These are phyloP conservation scores for Lomentospora prolificans DNA, from an alignment of 2,329 filamentous ascomycete species.

Conservation along the genomic window DNA sequence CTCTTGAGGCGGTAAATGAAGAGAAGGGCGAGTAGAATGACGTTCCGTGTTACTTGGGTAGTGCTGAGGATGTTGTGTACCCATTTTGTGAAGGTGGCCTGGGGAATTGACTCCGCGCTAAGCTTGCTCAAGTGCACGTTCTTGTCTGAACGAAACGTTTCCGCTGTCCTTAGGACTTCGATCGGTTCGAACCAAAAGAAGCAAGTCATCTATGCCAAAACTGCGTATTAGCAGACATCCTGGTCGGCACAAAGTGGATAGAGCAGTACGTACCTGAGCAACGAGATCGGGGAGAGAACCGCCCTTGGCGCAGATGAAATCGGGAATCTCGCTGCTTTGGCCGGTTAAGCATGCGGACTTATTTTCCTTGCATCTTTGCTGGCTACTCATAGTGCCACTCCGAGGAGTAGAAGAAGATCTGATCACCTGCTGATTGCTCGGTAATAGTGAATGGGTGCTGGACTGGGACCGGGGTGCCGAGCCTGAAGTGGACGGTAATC, in stretches of 20 bases:
- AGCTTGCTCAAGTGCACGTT: conserved; percentile 39
- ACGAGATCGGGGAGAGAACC: conserved; percentile 4
- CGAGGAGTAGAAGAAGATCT: conserved; percentile 20
- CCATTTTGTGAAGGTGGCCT: conserved; percentile 83
- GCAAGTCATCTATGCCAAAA: conserved; percentile 64
- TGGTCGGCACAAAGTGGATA: too few species aligned
- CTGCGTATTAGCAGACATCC: background rate
- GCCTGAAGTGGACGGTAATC: background rate
- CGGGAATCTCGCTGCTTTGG: conserved; percentile 9
- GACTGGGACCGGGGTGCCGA: background rate
- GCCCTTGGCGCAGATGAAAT: conserved; percentile 9
- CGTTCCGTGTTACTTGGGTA: conserved; percentile 93
- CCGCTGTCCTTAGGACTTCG: conserved; percentile 65
- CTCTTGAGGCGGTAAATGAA: conserved; percentile 93
- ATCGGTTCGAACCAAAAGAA: conserved; percentile 96
- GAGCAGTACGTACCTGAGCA: conserved; percentile 3
- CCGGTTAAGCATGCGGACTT: conserved; percentile 12
- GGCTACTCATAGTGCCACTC: conserved; percentile 15
- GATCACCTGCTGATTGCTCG: background rate
- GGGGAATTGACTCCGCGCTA: conserved; percentile 63
- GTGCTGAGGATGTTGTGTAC: conserved; percentile 82
- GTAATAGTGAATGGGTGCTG: background rate
- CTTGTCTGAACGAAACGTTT: conserved; percentile 42
- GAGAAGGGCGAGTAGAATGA: conserved; percentile 77
- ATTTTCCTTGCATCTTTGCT: background rate